phyloP scores from a whole-genome alignment of 129 eudicot species.

The Chrysanthemum seticuspe region DNA sequence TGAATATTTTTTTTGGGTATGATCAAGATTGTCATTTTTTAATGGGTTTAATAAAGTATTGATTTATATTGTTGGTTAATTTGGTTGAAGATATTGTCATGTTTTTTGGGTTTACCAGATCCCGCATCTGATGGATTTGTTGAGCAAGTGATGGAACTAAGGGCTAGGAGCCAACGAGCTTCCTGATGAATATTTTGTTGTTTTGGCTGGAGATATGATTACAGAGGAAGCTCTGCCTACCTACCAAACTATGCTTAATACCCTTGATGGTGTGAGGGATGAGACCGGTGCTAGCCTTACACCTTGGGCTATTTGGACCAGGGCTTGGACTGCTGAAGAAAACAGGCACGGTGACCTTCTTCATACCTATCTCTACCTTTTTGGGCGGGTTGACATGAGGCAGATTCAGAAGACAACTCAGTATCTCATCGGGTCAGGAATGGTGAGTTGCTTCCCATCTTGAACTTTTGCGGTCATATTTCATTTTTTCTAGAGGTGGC shows the following conservation, averaged over 20 bases:
- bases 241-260: constrained; percentile 89
- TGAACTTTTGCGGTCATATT: neutral
- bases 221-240: constrained; percentile 97
- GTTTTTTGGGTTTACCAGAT: too few relatives aligned
- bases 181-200: constrained; percentile 86
- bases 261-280: constrained; percentile 85
- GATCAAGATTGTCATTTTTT: too few relatives aligned
- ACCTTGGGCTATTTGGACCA: constrained; percentile 87
- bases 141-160: constrained; percentile 71
- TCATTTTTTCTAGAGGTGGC: neutral
- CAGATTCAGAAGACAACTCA: constrained; percentile 86
- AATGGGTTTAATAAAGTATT: too few relatives aligned
- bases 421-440: constrained; percentile 89
- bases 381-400: constrained; percentile 84
- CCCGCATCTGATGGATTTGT: constrained; percentile 82
- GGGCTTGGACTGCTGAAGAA: constrained; percentile 99
- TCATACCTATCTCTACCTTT: constrained; percentile 74
- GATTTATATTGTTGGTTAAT: too few relatives aligned
- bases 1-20: too few relatives aligned
- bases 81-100: too few relatives aligned
- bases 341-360: constrained; percentile 96
- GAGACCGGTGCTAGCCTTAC: constrained; percentile 91
- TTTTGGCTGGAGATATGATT: constrained; percentile 86
- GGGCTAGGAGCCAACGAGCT: constrained; percentile 78
- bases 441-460: constrained; percentile 47